phyloP scores from a whole-genome alignment of 495 filamentous ascomycete species.

The Neurospora sp. region DNA sequence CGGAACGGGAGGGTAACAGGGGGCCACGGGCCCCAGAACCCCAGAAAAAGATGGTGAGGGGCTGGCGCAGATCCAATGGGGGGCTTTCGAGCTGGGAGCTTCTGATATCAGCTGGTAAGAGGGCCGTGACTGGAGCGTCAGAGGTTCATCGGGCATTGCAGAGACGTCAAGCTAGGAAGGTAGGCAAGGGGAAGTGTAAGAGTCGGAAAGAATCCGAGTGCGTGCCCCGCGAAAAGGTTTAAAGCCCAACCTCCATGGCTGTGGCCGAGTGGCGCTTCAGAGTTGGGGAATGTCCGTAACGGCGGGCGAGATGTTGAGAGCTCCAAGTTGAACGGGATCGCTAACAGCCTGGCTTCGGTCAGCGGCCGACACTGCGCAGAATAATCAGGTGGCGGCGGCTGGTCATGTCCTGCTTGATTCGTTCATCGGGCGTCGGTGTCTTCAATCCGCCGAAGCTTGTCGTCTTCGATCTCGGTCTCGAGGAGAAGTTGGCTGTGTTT shows the following conservation, averaged over 20 bases:
- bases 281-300: constrained; percentile 23
- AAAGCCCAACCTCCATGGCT: background rate
- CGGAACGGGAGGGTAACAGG: background rate
- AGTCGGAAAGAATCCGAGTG: background rate
- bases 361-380: background rate
- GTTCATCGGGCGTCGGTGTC: background rate
- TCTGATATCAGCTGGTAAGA: background rate
- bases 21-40: background rate
- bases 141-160: background rate
- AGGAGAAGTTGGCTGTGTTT: background rate
- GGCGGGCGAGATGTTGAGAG: background rate
- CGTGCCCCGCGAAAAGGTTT: background rate
- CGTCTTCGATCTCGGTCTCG: background rate
- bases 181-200: background rate
- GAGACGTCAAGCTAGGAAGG: too few species aligned
- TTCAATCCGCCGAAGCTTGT: background rate
- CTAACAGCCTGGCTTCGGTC: background rate
- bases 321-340: background rate
- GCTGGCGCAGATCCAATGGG: background rate
- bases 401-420: background rate
- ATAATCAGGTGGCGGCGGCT: background rate
- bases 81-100: background rate
- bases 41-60: background rate
- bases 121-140: background rate
- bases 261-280: background rate